These are phyloP conservation scores for Cicer arietinum DNA, from an alignment of 306 rosid genomes.

Conservation along the genomic window DNA sequence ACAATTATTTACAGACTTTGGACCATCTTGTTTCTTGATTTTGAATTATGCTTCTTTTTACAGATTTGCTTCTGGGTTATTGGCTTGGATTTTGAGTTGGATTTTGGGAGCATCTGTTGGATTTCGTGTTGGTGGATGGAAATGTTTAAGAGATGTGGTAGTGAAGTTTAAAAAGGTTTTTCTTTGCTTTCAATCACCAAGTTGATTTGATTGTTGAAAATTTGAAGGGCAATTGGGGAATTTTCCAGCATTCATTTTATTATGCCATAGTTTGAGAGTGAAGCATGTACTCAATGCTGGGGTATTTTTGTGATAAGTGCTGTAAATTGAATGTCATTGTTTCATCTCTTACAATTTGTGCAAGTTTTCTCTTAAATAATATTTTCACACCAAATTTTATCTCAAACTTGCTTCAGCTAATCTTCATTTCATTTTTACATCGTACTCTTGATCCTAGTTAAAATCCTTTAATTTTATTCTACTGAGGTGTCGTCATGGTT, in stretches of 20 bases:
- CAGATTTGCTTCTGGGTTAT: constrained; percentile 85
- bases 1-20: constrained; percentile 1
- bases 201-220: constrained; percentile 32
- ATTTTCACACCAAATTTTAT: constrained; percentile 8
- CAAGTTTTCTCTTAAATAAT: constrained; percentile 32
- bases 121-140: constrained; percentile 96
- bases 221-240: constrained; percentile 30
- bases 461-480: constrained; percentile 28
- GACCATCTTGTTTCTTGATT: constrained; percentile 37
- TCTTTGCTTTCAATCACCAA: constrained; percentile 38
- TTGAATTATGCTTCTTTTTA: constrained; percentile 36
- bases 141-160: constrained; percentile 81
- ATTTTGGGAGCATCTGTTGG: constrained; percentile 84
- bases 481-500: constrained; percentile 27
- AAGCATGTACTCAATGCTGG: constrained; percentile 2
- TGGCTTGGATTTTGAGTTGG: constrained; percentile 93
- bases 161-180: constrained; percentile 92
- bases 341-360: constrained; percentile 6
- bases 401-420: constrained; percentile 22
- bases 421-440: constrained; percentile 24
- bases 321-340: constrained; percentile 37
- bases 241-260: constrained; percentile 25
- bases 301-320: constrained; percentile 37
- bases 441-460: constrained; percentile 30
- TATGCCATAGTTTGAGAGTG: constrained; percentile 26